A percentile compares a stretch with the other conserved stretches of the same genome.
Conservation (phyloP, 2,329 filamentous ascomycete genomes). For the Fusarium algeriense region DNA sequence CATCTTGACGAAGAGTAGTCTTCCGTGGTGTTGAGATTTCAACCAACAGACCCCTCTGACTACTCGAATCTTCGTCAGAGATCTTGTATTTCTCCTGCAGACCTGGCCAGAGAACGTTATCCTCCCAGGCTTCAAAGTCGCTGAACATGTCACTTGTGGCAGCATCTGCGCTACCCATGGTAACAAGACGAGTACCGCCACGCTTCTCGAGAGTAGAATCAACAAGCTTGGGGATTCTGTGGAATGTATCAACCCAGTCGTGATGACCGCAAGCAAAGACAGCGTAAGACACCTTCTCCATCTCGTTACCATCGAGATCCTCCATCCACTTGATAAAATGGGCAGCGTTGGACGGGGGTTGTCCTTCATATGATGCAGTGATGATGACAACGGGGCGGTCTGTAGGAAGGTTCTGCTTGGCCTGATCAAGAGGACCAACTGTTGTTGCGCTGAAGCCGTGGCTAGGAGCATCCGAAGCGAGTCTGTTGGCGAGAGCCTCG, state of each 20-base stretch:
- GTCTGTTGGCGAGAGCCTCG: conserved; percentile 73
- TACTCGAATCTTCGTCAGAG: not conserved
- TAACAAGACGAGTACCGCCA: conserved; percentile 52
- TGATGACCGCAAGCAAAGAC: conserved; percentile 76
- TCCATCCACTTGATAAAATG: conserved; percentile 77
- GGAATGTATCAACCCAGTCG: conserved; percentile 73
- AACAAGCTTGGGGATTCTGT: conserved; percentile 73
- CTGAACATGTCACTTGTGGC: conserved; percentile 74
- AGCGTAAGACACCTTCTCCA: conserved; percentile 71
- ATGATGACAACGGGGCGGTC: conserved; percentile 74
- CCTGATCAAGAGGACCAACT: conserved; percentile 70
- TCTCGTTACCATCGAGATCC: conserved; percentile 55
- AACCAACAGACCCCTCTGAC: conserved; percentile 35
- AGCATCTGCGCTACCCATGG: conserved; percentile 70
- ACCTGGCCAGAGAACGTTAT: conserved; percentile 64
- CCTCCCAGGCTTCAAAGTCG: conserved; percentile 76
- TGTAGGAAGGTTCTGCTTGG: conserved; percentile 69
- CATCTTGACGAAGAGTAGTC: conserved; percentile 43
- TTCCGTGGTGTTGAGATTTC: conserved; percentile 43
- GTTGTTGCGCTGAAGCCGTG: conserved; percentile 70
- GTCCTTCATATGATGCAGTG: conserved; percentile 79
- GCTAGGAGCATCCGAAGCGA: conserved; percentile 68
- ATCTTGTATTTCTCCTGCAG: conserved; percentile 59
- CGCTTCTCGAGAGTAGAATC: conserved; percentile 62
- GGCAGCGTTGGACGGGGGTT: conserved; percentile 78